phyloP scores from a whole-genome alignment of 2,329 filamentous ascomycete species.

The Ceratocystis lukuohia region DNA sequence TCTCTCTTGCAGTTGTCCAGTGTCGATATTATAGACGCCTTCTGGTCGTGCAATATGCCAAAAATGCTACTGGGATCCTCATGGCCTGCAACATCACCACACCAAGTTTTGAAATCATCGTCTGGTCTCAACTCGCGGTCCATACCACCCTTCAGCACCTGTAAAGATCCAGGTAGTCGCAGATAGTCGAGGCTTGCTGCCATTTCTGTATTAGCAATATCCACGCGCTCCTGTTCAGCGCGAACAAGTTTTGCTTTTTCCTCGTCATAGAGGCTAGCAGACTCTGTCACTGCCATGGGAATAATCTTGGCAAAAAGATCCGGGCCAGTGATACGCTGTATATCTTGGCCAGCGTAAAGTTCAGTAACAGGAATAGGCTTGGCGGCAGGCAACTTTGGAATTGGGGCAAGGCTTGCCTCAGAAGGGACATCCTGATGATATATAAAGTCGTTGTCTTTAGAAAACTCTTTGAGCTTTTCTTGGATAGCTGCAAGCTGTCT shows the following conservation, averaged over 20 bases:
- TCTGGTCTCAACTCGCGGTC: constrained; percentile 70
- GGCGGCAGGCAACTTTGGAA: constrained; percentile 83
- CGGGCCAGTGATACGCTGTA: constrained; percentile 89
- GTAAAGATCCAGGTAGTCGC: constrained; percentile 74
- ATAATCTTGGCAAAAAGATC: constrained; percentile 96
- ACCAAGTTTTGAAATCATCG: constrained; percentile 87
- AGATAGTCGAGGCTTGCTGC: constrained; percentile 88
- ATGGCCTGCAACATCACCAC: constrained; percentile 78
- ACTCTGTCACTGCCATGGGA: constrained; percentile 89
- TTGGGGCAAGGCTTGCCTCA: constrained; percentile 65
- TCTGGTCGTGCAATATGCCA: constrained; percentile 63
- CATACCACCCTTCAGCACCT: constrained; percentile 83
- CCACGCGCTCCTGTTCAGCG: constrained; percentile 85
- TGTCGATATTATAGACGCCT: constrained; percentile 55
- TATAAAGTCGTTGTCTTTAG: constrained; percentile 95
- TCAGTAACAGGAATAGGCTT: constrained; percentile 97
- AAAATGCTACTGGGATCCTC: constrained; percentile 68
- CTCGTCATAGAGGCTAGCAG: constrained; percentile 92
- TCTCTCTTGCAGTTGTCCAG: constrained; percentile 76
- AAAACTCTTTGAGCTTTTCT: constrained; percentile 60
- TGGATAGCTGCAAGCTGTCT: constrained; percentile 69
- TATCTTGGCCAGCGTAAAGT: constrained; percentile 91
- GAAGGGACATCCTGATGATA: constrained; percentile 87
- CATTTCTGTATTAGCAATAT: constrained; percentile 90
- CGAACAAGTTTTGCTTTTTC: constrained; percentile 93